Conservation (phyloP, 1,284 basidiomycete genomes). For the Wolfiporia cocos region DNA sequence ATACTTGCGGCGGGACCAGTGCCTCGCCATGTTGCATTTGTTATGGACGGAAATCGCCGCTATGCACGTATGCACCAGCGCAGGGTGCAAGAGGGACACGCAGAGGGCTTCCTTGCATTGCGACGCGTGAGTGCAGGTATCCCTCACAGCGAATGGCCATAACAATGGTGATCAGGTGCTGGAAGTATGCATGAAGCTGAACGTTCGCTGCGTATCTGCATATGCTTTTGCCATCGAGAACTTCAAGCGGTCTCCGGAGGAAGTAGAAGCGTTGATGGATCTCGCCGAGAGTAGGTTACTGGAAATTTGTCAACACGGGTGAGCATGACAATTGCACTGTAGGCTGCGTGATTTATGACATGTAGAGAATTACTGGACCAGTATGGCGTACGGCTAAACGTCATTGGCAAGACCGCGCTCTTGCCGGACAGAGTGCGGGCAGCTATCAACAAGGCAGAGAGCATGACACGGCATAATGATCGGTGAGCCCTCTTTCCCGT, state of each 20-base stretch:
- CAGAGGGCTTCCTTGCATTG: slow-evolving; percentile 81
- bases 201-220: slow-evolving; percentile 80
- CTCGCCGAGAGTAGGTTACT: slow-evolving; percentile 79
- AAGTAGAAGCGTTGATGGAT: slow-evolving; percentile 86
- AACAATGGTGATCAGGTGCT: slow-evolving; percentile 66
- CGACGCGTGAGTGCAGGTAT: slow-evolving; percentile 67
- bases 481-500: slow-evolving; percentile 37
- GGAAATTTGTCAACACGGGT: slow-evolving; percentile 85
- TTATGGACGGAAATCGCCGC: slow-evolving; percentile 97
- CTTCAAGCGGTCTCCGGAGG: slow-evolving; percentile 83
- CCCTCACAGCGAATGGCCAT: too few species aligned
- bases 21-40: slow-evolving; percentile 89
- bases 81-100: slow-evolving; percentile 73
- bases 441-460: slow-evolving; percentile 73
- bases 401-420: slow-evolving; percentile 76
- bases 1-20: slow-evolving; percentile 80
- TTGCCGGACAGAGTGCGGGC: slow-evolving; percentile 72
- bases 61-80: slow-evolving; percentile 76
- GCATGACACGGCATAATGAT: slow-evolving; percentile 71
- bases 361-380: slow-evolving; percentile 69
- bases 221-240: slow-evolving; percentile 99
- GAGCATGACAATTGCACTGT: slow-evolving; percentile 3
- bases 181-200: slow-evolving; percentile 74
- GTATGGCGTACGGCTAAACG: slow-evolving; percentile 82
- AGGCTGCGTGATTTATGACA: neutral